Base-by-base conservation (phyloP, 208 protist species). In the Willaertia magna region DNA sequence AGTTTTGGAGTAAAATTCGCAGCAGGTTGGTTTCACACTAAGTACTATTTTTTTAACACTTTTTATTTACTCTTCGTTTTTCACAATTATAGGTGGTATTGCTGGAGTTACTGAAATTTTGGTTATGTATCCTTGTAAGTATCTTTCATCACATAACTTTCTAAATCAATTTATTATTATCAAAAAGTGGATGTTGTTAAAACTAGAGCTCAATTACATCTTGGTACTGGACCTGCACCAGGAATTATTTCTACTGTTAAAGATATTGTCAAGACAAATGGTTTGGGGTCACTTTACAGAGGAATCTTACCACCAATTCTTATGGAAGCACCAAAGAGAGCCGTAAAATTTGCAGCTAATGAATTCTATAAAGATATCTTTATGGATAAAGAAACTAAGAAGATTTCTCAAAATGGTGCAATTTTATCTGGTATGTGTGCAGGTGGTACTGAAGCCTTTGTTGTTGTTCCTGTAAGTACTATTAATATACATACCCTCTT, bases 371-470 rank as follows among this genome's bases (percentile, higher is more conserved):
- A 79, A 26, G 9, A 39, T 12, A 40, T 42, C 20, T 79, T 79
- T 18, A 47, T 22, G 2, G n/a, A n/a, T 14, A 47, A 67, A 11
- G 79, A 34, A 14, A 30, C 22, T 34, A 59, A 59, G 51, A 47
- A 46, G 30, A 18, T 84, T 4, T 47, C 26, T n/a, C 39, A 43
- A n/a, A 20, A 14, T 2, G 74, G 52, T 20, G 42, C 74, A 42
- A 43, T 86, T 74, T 85, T 30, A 22, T 34, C 82, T 34, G 91
- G 91, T 84, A 74, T 81, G 18, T 44, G 20, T 9, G 90, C 91
- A 49, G 91, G 89, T 84, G 87, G 88, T 34, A 90, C 90, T 43
- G 91, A 93, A 76, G 86, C 91, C 22, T 84, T 92, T 59, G 76
- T 93, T 46, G 86, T 91, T 6, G 88, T 89, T 52, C 91, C 49